Percentiles rank a stretch among this genome's conserved stretches.
These are phyloP conservation scores for Lyophyllum decastes DNA, from an alignment of 768 basidiomycete genomes.

Conservation along the genomic window DNA sequence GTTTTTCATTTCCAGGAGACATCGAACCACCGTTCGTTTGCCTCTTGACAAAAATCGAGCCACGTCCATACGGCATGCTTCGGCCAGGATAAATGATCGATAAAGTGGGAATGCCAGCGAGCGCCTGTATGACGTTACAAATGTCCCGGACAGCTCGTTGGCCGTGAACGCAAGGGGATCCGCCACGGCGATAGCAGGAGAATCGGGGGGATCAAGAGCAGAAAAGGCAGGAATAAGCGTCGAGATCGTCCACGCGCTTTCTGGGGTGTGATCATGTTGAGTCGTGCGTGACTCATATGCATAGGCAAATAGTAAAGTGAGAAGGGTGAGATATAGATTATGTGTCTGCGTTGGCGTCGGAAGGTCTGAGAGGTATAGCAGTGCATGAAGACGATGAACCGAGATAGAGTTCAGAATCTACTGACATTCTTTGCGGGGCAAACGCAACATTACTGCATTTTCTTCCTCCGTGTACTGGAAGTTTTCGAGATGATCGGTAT, in stretches of 20 bases:
- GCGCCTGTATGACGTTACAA: slow-evolving; percentile 72
- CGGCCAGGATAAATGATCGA: slow-evolving; percentile 74
- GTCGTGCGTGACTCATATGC: slow-evolving; percentile 81
- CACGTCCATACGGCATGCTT: slow-evolving; percentile 68
- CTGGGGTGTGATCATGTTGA: slow-evolving; percentile 77
- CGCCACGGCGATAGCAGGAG: slow-evolving; percentile 39
- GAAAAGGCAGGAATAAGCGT: slow-evolving; percentile 75
- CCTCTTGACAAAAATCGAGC: slow-evolving; percentile 58
- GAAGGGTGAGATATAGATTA: slow-evolving; percentile 65
- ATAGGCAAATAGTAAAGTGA: slow-evolving; percentile 77
- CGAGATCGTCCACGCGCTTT: slow-evolving; percentile 87
- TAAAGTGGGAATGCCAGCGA: slow-evolving; percentile 77
- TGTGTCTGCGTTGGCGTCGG: slow-evolving; percentile 55
- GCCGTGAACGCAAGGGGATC: slow-evolving; percentile 34
- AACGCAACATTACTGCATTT: slow-evolving; percentile 61
- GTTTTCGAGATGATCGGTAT: slow-evolving; percentile 27
- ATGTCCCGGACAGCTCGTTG: slow-evolving; percentile 48
- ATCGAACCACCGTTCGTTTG: slow-evolving; percentile 61
- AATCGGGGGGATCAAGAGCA: slow-evolving; percentile 79
- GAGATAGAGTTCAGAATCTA: slow-evolving; percentile 2
- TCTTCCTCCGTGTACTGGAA: slow-evolving; percentile 73
- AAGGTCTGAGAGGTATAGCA: slow-evolving; percentile 50
- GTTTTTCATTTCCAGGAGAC: slow-evolving; percentile 69
- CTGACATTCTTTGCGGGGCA: slow-evolving; percentile 58
- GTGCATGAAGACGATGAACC: background rate